These are phyloP conservation scores for Akanthomyces lecanii DNA, from an alignment of 2,329 filamentous ascomycete genomes.

Conservation along the genomic window DNA sequence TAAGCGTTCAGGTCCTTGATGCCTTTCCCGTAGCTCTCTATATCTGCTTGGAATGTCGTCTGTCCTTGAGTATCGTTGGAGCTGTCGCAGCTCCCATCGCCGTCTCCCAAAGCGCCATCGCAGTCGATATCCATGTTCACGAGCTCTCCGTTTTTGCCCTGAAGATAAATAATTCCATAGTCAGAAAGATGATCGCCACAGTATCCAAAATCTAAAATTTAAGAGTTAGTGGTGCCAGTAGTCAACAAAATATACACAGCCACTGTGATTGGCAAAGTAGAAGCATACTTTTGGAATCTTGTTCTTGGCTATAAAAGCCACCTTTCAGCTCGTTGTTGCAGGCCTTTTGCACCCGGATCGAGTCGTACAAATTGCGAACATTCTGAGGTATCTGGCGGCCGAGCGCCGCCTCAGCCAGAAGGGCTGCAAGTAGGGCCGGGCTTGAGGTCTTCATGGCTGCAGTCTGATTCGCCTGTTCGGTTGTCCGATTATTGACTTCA, in stretches of 20 bases:
- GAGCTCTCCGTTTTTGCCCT: slow-evolving; percentile 37
- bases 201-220: slow-evolving; percentile 25
- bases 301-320: slow-evolving; percentile 30
- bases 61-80: slow-evolving; percentile 37
- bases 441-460: background rate
- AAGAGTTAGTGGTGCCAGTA: no score
- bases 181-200: slow-evolving; percentile 38
- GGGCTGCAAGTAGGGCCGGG: background rate
- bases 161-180: slow-evolving; percentile 41
- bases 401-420: background rate
- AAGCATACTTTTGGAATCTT: slow-evolving; percentile 25
- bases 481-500: background rate
- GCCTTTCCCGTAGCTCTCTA: slow-evolving; percentile 34
- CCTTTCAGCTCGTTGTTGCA: slow-evolving; percentile 30
- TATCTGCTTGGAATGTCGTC: slow-evolving; percentile 41
- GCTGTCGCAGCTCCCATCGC: slow-evolving; percentile 41
- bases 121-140: slow-evolving; percentile 58
- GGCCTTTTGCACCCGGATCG: slow-evolving; percentile 25
- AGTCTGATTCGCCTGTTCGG: background rate
- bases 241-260: background rate
- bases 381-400: slow-evolving; percentile 25
- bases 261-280: background rate
- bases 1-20: slow-evolving; percentile 45
- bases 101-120: slow-evolving; percentile 43
- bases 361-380: slow-evolving; percentile 29